Conservation (phyloP, 768 basidiomycete species). For the Gymnopilus dilepis region DNA sequence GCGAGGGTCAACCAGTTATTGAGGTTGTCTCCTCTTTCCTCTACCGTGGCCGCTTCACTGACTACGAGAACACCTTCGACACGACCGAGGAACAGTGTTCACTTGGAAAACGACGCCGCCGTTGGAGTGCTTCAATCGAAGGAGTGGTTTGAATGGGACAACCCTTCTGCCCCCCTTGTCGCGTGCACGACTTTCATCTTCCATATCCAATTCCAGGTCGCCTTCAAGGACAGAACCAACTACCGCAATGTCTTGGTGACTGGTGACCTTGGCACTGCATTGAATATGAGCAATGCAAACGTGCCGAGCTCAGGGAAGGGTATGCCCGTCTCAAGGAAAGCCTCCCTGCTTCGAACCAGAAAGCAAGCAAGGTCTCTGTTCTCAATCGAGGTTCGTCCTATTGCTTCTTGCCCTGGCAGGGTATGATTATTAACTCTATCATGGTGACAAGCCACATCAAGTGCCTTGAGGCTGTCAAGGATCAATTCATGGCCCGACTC, state of each 20-base stretch:
- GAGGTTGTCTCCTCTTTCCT: constrained; percentile 96
- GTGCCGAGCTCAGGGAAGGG: too few species aligned
- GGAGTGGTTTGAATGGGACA: constrained; percentile 98
- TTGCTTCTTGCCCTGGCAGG: neutral
- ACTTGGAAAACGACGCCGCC: constrained; percentile 73
- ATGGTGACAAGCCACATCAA: constrained; percentile 84
- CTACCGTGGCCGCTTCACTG: constrained; percentile 92
- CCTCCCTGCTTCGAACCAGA: too few species aligned
- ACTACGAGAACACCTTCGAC: constrained; percentile 53
- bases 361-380: constrained; percentile 90
- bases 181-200: constrained; percentile 87
- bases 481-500: constrained; percentile 75
- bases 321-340: too few species aligned
- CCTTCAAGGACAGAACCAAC: constrained; percentile 91
- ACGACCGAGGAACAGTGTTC: constrained; percentile 57
- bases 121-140: constrained; percentile 65
- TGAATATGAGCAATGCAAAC: too few species aligned
- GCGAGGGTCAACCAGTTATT: constrained; percentile 80
- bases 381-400: constrained; percentile 75
- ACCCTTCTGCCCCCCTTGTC: constrained; percentile 75
- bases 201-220: constrained; percentile 83
- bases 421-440: constrained; percentile 16
- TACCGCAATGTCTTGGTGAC: constrained; percentile 81
- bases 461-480: constrained; percentile 82
- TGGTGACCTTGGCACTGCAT: constrained; percentile 86